These are phyloP conservation scores for Ceratocystis alfenasii DNA, from an alignment of 2,329 filamentous ascomycete species.

Conservation along the genomic window DNA sequence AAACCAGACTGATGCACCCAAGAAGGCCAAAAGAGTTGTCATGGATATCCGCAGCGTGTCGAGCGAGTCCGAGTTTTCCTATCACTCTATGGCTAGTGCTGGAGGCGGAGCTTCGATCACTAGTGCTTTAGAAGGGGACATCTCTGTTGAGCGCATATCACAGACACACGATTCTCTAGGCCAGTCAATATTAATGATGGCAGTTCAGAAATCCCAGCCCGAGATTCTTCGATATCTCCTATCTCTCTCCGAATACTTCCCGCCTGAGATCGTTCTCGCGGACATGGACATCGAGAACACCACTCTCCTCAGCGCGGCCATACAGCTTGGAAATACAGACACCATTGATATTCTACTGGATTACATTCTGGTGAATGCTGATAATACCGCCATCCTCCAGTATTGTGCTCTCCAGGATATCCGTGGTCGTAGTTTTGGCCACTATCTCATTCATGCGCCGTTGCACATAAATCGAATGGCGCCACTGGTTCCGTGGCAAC, in stretches of 20 bases:
- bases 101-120: constrained; percentile 63
- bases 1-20: constrained; percentile 28
- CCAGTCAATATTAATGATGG: constrained; percentile 83
- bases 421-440: constrained; percentile 79
- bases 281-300: constrained; percentile 86
- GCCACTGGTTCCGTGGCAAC: constrained; percentile 68
- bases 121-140: constrained; percentile 70
- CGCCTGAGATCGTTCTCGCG: constrained; percentile 56
- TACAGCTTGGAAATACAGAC: constrained; percentile 67
- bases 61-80: constrained; percentile 71
- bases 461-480: constrained; percentile 67
- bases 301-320: constrained; percentile 76
- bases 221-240: constrained; percentile 70
- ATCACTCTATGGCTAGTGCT: constrained; percentile 53
- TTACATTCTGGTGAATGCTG: constrained; percentile 49
- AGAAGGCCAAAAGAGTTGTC: constrained; percentile 64
- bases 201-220: constrained; percentile 58
- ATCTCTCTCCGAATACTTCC: constrained; percentile 63
- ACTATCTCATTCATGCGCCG: constrained; percentile 90
- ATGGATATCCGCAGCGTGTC: constrained; percentile 86
- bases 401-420: constrained; percentile 71
- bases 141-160: constrained; percentile 65
- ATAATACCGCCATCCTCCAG: constrained; percentile 43
- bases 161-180: constrained; percentile 60
- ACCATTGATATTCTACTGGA: constrained; percentile 65